Evolutionary conservation across 202 grass and related monocot genomes (phyloP), one percentile per base, ranked within the genome.

Genomic region (Bolboschoenoplectus hybrid): DNA sequence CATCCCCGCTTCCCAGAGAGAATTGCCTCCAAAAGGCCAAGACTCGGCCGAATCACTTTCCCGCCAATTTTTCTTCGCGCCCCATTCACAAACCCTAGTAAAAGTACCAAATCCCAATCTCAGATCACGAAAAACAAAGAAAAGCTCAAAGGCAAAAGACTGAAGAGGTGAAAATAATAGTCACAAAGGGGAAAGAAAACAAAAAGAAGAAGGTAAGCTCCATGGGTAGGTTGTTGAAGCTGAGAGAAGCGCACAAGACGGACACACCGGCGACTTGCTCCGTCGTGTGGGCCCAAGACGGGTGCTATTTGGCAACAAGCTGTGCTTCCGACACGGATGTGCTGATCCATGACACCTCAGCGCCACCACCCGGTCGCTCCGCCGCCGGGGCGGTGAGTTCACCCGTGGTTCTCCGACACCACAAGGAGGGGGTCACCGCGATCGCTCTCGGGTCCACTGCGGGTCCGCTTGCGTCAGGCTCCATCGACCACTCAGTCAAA

Each of bases 401-500:
- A 11, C 34, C 86, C 17, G 62, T 86, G 26, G 86, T 84, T 41
- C 84, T 95, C 85, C 91, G 89, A 80, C 85, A 91, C 65, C 96
- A 98, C 82, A 98, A 91, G 80, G 91, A 92, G 5, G 96, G 93
- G 20, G 93, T 98, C 82, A 98, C 96, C 13, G 87, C 96, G 12
- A 85, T 98, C 78, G 91, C 96, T 63, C 45, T 98, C 60, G 87
- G 90, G 64, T 91, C 96, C 4, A 74, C 72, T 34, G 43, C 89
- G 63, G 62, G 81, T 47, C 89, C 96, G 14, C 87, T 98, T 41
- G 93, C 90, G 2, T 94, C 96, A 38, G 87, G 90, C 20, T 98
- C 96, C 56, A 87, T 98, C 55, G 96, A 98, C 67, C 96, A 95
- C 87, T 94, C 93, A 46, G 89, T 98, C 90, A 98, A 98, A 87